phyloP scores from a whole-genome alignment of 169 alveolate species.

The Plasmodium blacklocki region DNA sequence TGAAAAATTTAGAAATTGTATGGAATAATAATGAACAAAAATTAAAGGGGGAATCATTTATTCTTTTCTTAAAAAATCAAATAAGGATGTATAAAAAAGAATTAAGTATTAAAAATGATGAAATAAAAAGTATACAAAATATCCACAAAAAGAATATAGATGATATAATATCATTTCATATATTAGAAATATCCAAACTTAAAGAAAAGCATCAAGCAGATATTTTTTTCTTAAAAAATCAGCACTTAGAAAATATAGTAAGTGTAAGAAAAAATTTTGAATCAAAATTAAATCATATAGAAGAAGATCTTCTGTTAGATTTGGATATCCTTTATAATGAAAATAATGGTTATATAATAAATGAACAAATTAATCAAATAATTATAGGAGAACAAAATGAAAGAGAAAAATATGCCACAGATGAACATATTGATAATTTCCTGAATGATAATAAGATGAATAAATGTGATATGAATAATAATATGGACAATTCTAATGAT shows the following conservation, averaged over 20 bases:
- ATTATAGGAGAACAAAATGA: background rate
- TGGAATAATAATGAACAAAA: slow-evolving; percentile 28
- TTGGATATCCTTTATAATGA: slow-evolving; percentile 23
- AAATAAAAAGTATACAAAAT: slow-evolving; percentile 8
- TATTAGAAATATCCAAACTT: background rate
- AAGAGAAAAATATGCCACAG: background rate
- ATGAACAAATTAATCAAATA: background rate
- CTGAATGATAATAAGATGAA: background rate
- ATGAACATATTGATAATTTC: background rate
- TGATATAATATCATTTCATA: slow-evolving; percentile 3
- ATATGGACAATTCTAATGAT: background rate
- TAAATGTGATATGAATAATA: background rate
- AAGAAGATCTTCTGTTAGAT: slow-evolving; percentile 43
- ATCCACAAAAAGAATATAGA: slow-evolving; percentile 26
- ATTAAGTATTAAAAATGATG: slow-evolving; percentile 12
- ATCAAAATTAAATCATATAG: slow-evolving; percentile 28
- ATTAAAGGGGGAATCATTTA: slow-evolving; percentile 20
- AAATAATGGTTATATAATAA: background rate
- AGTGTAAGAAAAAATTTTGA: slow-evolving; percentile 48
- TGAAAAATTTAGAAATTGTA: slow-evolving; percentile 10
- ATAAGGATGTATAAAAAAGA: slow-evolving; percentile 42
- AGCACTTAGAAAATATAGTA: slow-evolving; percentile 23
- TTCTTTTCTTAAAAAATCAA: slow-evolving; percentile 32
- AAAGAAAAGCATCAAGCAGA: slow-evolving; percentile 31
- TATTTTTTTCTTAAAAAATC: slow-evolving; percentile 24